Evolutionary conservation across 2,329 filamentous ascomycete genomes (phyloP).

Genomic region (Monilinia polystroma): DNA sequence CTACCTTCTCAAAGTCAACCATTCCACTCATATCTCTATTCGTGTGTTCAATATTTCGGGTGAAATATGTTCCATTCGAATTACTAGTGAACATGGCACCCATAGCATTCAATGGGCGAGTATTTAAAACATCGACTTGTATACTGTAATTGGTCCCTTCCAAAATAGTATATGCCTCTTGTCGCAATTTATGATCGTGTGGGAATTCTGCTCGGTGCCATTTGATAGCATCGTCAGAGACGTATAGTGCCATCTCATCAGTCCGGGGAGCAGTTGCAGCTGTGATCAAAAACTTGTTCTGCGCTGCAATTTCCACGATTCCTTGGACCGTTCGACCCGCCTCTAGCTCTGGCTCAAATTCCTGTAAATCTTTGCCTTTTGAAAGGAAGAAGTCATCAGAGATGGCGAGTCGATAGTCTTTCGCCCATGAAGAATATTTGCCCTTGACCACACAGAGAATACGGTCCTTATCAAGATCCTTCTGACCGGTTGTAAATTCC

Average conservation of each 20-base stretch:
- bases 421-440: slow-evolving; percentile 65
- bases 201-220: slow-evolving; percentile 95
- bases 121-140: slow-evolving; percentile 87
- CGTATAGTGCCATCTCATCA: slow-evolving; percentile 87
- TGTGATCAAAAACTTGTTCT: slow-evolving; percentile 84
- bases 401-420: slow-evolving; percentile 74
- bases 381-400: slow-evolving; percentile 80
- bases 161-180: slow-evolving; percentile 88
- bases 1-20: slow-evolving; percentile 94
- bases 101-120: slow-evolving; percentile 65
- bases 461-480: slow-evolving; percentile 65
- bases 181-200: slow-evolving; percentile 72
- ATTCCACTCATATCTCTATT: slow-evolving; percentile 74
- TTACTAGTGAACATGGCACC: slow-evolving; percentile 93
- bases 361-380: slow-evolving; percentile 51
- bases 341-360: slow-evolving; percentile 76
- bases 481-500: slow-evolving; percentile 68
- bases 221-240: slow-evolving; percentile 76
- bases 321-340: slow-evolving; percentile 72
- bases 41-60: slow-evolving; percentile 85
- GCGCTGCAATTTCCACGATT: slow-evolving; percentile 75
- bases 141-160: slow-evolving; percentile 98
- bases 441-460: slow-evolving; percentile 80
- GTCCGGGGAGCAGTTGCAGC: slow-evolving; percentile 78
- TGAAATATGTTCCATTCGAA: slow-evolving; percentile 95